Base-by-base conservation (phyloP, 2,329 filamentous ascomycete species). In the Byssothecium circinans region DNA sequence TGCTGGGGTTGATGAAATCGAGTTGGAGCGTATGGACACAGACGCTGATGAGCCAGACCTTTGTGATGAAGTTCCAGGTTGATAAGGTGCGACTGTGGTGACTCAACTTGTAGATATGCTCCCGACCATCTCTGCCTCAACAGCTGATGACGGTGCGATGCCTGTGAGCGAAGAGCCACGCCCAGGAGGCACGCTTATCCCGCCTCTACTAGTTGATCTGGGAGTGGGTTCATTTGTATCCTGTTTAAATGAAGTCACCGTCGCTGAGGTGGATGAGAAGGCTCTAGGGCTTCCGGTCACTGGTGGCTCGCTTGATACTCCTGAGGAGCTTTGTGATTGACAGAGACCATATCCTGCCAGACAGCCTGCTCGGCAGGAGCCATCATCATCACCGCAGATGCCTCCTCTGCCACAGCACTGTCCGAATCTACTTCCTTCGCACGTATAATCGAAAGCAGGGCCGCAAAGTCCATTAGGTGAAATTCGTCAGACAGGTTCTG, bases 401-500 rank as follows among this genome's bases (percentile, higher is more conserved):
- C 40, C 40, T 6, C 30, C 30, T n/a, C 8, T 15, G 22, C 45
- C 45, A 27, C 45, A 48, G 19, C 45, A 48, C 11, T 43, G 20
- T 2, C 45, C 45, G 15, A 43, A 43, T 2, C 11, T n/a, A 35
- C 45, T 48, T 14, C 40, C 27, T n/a, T 27, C 35, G 15, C 45
- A 48, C 2, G 45, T 48, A 22, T 43, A 48, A 18, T 20, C 40
- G n/a, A 34, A 48, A 5, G 15, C 7, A 7, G 19, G 6, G 8
- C 40, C 45, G 33, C 45, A 48, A 11, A 43, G 25, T 14, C 45
- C 45, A 22, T 48, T 43, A 4, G 40, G 39, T 10, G 45, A 48
- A 8, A 43, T 32, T 4, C 32, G 45, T 10, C 18, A 19, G 12
- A 25, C 19, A 14, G 14, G 17, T 5, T 15, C 37, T 8, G 10